phyloP scores from a whole-genome alignment of 768 basidiomycete species.

The Myochromella boudieri region DNA sequence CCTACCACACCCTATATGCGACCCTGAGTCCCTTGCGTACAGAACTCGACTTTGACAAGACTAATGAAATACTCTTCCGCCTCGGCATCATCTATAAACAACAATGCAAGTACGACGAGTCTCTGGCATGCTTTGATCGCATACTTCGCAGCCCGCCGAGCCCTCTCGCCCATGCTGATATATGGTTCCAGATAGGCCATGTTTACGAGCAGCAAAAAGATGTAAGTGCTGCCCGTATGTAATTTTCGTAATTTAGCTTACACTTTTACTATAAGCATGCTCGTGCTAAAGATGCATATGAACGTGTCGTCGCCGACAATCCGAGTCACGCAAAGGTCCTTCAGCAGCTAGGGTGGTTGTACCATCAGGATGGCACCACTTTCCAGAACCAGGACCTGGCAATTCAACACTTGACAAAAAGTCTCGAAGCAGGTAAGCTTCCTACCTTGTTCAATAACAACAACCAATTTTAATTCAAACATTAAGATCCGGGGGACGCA shows the following conservation, averaged over 20 bases:
- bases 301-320: slow-evolving; percentile 90
- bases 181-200: slow-evolving; percentile 99
- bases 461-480: not conserved
- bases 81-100: slow-evolving; percentile 99
- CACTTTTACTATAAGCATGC: slow-evolving; percentile 55
- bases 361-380: slow-evolving; percentile 91
- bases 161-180: slow-evolving; percentile 94
- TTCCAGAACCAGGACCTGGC: slow-evolving; percentile 97
- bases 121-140: slow-evolving; percentile 90
- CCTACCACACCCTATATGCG: slow-evolving; percentile 10
- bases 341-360: slow-evolving; percentile 97
- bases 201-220: slow-evolving; percentile 98
- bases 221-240: slow-evolving; percentile 42
- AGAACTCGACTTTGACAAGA: slow-evolving; percentile 92
- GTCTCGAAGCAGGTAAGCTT: slow-evolving; percentile 85
- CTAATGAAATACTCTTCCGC: slow-evolving; percentile 97
- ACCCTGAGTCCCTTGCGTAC: slow-evolving; percentile 23
- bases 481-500: slow-evolving; percentile 87
- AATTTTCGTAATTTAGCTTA: slow-evolving; percentile 14
- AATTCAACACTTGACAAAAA: slow-evolving; percentile 91
- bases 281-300: slow-evolving; percentile 92
- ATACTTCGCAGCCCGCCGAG: slow-evolving; percentile 95
- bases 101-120: slow-evolving; percentile 90
- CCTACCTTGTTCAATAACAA: not conserved
- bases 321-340: slow-evolving; percentile 95